Base-by-base conservation (phyloP, 495 filamentous ascomycete genomes). In the Penicillium argentinense region DNA sequence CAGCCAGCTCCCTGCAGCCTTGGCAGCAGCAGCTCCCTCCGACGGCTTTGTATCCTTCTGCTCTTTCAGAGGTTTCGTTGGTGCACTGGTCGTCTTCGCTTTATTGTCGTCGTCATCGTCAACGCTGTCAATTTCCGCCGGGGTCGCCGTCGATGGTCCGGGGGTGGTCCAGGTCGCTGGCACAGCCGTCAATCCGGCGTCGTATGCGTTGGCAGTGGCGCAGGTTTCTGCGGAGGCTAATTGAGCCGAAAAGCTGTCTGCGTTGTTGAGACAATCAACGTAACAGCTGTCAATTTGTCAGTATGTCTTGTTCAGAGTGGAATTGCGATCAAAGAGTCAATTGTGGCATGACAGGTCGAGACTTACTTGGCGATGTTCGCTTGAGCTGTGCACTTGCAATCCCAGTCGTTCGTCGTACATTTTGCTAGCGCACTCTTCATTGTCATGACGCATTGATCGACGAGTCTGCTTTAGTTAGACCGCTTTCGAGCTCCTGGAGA, bases 331-430 rank as follows among this genome's bases (percentile, higher is more conserved):
- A 36, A 1, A 1, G 8, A 34, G 14, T 53, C 8, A 16, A 16
- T 37, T 13, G 19, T 17, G 3, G 30, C 18, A 3, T 19, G 1
- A 3, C 21, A 18, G 27, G 9, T 28, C 12, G 21, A 1, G 41
- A 47, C 53, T 57, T 9, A 63, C 59, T 60, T 57, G 30, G 56
- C 53, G 18, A 63, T 53, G 21, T 63, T 63, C 14, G 59, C 59
- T 19, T 21, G 39, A 1, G 47, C 56, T 1, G 53, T 49, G 18
- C 59, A 63, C 25, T 63, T 63, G 52, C 59, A 63, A 17, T 63
- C 56, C 59, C 59, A 63, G 21, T 63, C 42, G 25, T 30, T 19
- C 0, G 26, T 3, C 4, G 44, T 8, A 17, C 59, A 63, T 16
- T 51, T 52, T 1, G 16, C 18, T 14, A 63, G 49, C 4, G 29